Conservation (phyloP, 345 rosid genomes). For the Populus ilicifolia region DNA sequence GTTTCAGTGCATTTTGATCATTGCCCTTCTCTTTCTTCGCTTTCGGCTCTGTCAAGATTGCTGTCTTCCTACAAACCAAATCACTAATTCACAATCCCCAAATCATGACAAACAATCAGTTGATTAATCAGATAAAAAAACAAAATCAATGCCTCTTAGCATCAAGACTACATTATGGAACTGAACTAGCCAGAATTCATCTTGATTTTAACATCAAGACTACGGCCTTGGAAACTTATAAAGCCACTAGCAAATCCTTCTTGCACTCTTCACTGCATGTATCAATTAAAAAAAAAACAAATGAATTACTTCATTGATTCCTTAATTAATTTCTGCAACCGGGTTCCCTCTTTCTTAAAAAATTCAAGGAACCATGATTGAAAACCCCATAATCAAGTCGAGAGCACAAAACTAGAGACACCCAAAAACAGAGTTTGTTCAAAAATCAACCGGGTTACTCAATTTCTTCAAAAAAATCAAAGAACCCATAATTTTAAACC, state of each 20-base stretch:
- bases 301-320: not conserved
- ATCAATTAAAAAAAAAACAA: not conserved
- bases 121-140: no score
- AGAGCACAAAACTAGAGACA: no score
- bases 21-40: slow-evolving; percentile 53
- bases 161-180: no score
- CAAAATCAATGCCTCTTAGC: no score
- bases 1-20: slow-evolving; percentile 52
- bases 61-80: slow-evolving; percentile 48
- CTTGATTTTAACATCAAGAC: slow-evolving; percentile 84
- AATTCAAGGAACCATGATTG: no score
- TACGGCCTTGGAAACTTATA: slow-evolving; percentile 75
- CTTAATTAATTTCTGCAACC: no score
- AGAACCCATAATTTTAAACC: no score
- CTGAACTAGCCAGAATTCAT: slow-evolving; percentile 51
- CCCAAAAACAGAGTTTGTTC: no score
- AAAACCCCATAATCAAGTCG: no score
- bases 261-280: slow-evolving; percentile 65
- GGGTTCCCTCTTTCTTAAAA: no score
- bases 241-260: slow-evolving; percentile 68
- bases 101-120: not conserved
- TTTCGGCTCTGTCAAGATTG: slow-evolving; percentile 57
- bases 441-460: no score
- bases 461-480: no score
- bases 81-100: not conserved